Evolutionary conservation across 148 eudicot genomes (phyloP).

Genomic region (Rhododendron mucronatum): DNA sequence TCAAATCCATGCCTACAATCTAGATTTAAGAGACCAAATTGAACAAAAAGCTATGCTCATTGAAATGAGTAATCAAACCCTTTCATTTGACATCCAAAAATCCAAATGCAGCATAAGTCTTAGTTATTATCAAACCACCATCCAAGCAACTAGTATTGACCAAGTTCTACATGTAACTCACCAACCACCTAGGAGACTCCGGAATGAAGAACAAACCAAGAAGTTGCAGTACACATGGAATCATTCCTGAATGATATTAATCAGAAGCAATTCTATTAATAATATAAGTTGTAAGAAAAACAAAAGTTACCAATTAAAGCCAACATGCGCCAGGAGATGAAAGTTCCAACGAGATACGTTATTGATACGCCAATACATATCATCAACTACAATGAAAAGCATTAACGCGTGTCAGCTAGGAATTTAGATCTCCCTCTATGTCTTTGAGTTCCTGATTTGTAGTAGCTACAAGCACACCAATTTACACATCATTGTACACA

Average conservation of each 20-base stretch:
- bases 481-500: neutral
- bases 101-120: neutral
- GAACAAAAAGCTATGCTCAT: neutral
- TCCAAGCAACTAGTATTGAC: neutral
- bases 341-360: conserved; percentile 50
- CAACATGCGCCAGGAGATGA: conserved; percentile 57
- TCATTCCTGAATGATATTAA: conserved; percentile 36
- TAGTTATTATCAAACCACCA: neutral
- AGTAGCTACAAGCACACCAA: neutral
- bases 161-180: conserved; percentile 27
- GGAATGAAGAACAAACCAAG: conserved; percentile 64
- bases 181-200: conserved; percentile 82
- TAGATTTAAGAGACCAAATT: neutral
- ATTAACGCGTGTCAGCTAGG: neutral
- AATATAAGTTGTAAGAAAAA: neutral
- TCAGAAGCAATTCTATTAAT: conserved; percentile 7
- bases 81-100: neutral
- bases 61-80: neutral
- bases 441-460: conserved; percentile 5
- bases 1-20: neutral
- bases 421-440: neutral
- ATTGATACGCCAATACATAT: conserved; percentile 58
- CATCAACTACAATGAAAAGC: conserved; percentile 51
- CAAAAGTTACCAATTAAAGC: conserved; percentile 46
- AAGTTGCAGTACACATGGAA: conserved; percentile 57